Conservation (phyloP, 495 filamentous ascomycete genomes). For the Letharia columbiana region DNA sequence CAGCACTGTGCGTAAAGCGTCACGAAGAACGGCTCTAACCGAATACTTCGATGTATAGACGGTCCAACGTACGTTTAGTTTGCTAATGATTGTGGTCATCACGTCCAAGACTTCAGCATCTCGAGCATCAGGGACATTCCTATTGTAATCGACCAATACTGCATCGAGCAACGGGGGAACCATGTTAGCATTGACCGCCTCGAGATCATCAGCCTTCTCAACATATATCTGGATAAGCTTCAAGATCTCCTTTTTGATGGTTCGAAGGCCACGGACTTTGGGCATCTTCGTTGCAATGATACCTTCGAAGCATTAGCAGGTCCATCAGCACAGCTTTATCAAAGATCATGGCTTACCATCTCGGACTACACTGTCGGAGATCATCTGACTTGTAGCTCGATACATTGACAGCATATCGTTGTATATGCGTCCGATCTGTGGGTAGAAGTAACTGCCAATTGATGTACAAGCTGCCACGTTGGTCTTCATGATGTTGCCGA, state of each 20-base stretch:
- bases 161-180: constrained; percentile 96
- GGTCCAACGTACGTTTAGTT: constrained; percentile 75
- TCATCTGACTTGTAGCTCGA: constrained; percentile 85
- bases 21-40: constrained; percentile 27
- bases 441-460: constrained; percentile 93
- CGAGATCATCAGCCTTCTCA: constrained; percentile 91
- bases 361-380: constrained; percentile 78
- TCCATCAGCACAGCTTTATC: neutral
- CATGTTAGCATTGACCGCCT: constrained; percentile 85
- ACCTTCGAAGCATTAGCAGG: constrained; percentile 42
- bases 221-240: constrained; percentile 98
- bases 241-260: constrained; percentile 98
- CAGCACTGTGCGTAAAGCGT: constrained; percentile 22
- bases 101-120: constrained; percentile 96
- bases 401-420: constrained; percentile 99
- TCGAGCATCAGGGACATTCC: constrained; percentile 90
- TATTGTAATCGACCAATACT: constrained; percentile 90
- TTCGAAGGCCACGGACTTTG: constrained; percentile 85
- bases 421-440: constrained; percentile 97
- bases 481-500: constrained; percentile 99
- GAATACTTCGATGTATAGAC: constrained; percentile 35
- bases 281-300: constrained; percentile 96
- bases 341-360: constrained; percentile 55
- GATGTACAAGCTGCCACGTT: constrained; percentile 96
- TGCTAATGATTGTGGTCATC: constrained; percentile 94